These are phyloP conservation scores for Suhomyces bolitotheri DNA, from an alignment of 1,139 yeast genomes.

Conservation along the genomic window DNA sequence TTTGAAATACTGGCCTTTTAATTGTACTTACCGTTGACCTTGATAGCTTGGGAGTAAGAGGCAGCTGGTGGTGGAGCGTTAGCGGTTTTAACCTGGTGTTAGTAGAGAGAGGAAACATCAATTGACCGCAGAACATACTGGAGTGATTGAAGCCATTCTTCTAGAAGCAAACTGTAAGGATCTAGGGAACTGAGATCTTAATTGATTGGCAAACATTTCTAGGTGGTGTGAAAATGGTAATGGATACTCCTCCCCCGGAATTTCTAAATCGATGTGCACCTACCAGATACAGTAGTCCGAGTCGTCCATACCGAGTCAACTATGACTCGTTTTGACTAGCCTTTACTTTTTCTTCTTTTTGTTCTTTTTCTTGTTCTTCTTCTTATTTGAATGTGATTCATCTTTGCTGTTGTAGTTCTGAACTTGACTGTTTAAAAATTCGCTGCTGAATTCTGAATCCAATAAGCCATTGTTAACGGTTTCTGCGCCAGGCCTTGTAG, in stretches of 20 bases:
- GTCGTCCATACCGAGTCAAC: not conserved
- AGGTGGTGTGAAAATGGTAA: not conserved
- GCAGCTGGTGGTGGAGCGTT: conserved; percentile 96
- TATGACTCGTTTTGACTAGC: not conserved
- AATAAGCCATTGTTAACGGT: conserved; percentile 5
- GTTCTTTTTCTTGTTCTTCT: conserved; percentile 21
- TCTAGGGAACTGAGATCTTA: conserved; percentile 24
- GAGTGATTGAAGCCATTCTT: conserved; percentile 22
- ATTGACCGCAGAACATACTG: conserved; percentile 16
- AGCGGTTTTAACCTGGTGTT: conserved; percentile 58
- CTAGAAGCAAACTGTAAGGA: conserved; percentile 11
- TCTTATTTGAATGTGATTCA: conserved; percentile 28
- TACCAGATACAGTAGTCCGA: no score
- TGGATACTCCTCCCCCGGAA: conserved; percentile 4
- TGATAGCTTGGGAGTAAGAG: conserved; percentile 90
- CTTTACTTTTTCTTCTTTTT: conserved; percentile 4
- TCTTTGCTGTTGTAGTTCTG: conserved; percentile 16
- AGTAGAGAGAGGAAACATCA: conserved; percentile 18
- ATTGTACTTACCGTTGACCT: conserved; percentile 63
- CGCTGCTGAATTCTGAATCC: conserved; percentile 25
- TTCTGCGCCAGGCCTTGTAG: not conserved
- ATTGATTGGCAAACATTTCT: conserved; percentile 22
- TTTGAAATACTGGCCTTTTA: not conserved
- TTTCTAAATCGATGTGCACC: no score
- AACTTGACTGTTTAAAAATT: conserved; percentile 23